Conservation (phyloP, 1,139 yeast species). For the Blastobotrys niveus region DNA sequence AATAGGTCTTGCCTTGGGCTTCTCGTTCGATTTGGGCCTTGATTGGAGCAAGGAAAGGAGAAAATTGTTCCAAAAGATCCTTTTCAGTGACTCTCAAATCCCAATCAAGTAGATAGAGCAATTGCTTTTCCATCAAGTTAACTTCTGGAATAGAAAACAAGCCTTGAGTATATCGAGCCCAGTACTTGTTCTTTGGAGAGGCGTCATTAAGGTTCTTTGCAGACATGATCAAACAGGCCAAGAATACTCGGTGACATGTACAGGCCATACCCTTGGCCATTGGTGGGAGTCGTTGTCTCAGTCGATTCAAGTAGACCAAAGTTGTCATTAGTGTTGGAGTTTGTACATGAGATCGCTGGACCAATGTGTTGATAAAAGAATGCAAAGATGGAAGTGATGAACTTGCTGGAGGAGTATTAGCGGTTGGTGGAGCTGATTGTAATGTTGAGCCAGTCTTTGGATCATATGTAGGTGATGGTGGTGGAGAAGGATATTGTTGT, state of each 20-base stretch:
- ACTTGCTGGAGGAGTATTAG: slow-evolving; percentile 2
- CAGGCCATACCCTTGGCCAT: slow-evolving; percentile 91
- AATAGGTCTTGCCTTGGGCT: slow-evolving; percentile 13
- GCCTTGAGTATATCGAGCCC: slow-evolving; percentile 90
- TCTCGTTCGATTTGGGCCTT: slow-evolving; percentile 36
- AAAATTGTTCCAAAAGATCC: slow-evolving; percentile 63
- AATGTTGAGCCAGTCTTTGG: background rate
- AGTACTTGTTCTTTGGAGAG: slow-evolving; percentile 89
- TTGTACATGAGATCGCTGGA: slow-evolving; percentile 82
- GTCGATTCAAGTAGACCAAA: slow-evolving; percentile 69
- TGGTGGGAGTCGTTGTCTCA: slow-evolving; percentile 73
- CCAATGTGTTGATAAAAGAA: slow-evolving; percentile 63
- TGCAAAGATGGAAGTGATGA: slow-evolving; percentile 42
- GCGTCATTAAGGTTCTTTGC: slow-evolving; percentile 92
- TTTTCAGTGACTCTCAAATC: slow-evolving; percentile 60
- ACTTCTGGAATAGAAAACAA: slow-evolving; percentile 70
- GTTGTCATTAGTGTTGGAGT: slow-evolving; percentile 94
- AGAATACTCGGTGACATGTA: slow-evolving; percentile 84
- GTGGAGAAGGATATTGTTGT: slow-evolving; percentile 41
- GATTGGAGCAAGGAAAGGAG: slow-evolving; percentile 72
- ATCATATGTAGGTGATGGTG: slow-evolving; percentile 37
- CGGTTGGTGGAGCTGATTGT: too few species aligned
- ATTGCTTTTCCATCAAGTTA: slow-evolving; percentile 85
- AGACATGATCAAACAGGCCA: slow-evolving; percentile 80
- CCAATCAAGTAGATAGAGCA: slow-evolving; percentile 80